Base-by-base conservation (phyloP, 1,284 basidiomycete genomes). In the Irpex sp. region DNA sequence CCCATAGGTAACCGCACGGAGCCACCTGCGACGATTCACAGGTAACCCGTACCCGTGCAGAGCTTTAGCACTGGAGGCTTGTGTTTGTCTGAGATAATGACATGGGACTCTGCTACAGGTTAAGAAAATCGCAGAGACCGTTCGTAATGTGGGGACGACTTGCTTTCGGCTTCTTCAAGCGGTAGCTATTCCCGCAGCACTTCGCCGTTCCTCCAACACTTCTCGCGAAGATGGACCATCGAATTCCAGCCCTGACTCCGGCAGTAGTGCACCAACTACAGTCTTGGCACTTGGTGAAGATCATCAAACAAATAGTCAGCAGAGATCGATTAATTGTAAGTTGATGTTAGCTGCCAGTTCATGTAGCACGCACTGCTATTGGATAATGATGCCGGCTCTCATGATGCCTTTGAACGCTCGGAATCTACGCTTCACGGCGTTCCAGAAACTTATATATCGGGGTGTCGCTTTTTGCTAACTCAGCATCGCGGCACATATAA, bases 351-450 rank as follows among this genome's bases (percentile, higher is more conserved):
- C 31, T 26, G 11, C 51, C 19, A 13, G 31, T 54, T 15, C 51
- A 26, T 15, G 19, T 15, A 54, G 11, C 13, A 46, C 13, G 43
- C n/a, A 47, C 37, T 15, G 13, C n/a, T 17, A n/a, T 58, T 72
- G 36, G 76, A 75, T 60, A 73, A 17, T 63, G 7, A 13, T 60
- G 6, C 19, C 36, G 11, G 21, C 54, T 21, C 43, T 60, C 11
- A 26, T 63, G 17, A 46, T 60, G 49, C 39, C 60, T 17, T 49
- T 63, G 62, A 55, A 60, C 33, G 62, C 59, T 2, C 17, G 58
- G 4, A 63, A 63, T 37, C 37, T 60, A 31, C 62, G 47, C 4
- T 55, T 60, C 50, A 60, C 49, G 15, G 36, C 17, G 17, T 63
- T 63, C 51, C 58, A 60, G 31, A 60, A 60, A 33, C n/a, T 63